Percentiles rank a stretch among this genome's conserved stretches.
Evolutionary conservation across 2,329 filamentous ascomycete genomes (phyloP).

Genomic region (Ascocoryne sarcoides): DNA sequence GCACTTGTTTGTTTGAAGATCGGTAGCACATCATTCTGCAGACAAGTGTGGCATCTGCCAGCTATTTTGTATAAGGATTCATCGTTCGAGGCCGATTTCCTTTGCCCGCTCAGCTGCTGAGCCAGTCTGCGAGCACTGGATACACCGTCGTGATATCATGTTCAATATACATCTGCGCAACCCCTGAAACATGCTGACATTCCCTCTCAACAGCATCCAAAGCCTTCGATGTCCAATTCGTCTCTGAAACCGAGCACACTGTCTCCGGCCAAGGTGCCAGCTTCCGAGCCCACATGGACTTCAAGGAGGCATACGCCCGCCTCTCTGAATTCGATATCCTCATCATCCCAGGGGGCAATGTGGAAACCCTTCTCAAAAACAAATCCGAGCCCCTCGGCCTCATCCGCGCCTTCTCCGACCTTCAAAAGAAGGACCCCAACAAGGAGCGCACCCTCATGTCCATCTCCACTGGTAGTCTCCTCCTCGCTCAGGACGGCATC

Average conservation of each 20-base stretch:
- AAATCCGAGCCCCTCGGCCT: constrained; percentile 61
- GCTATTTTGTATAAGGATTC: too few relatives aligned
- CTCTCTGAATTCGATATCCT: constrained; percentile 59
- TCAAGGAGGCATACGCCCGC: constrained; percentile 66
- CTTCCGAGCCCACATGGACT: constrained; percentile 66
- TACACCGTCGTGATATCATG: not conserved
- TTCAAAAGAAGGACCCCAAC: constrained; percentile 69
- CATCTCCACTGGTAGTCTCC: constrained; percentile 69
- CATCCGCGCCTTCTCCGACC: constrained; percentile 67
- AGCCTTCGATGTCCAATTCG: constrained; percentile 22
- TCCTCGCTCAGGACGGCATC: constrained; percentile 69
- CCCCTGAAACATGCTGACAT: not conserved
- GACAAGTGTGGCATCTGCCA: too few relatives aligned
- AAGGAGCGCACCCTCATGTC: constrained; percentile 76
- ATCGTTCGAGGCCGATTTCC: too few relatives aligned
- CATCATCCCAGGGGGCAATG: constrained; percentile 62
- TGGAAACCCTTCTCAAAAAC: constrained; percentile 53
- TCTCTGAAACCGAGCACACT: constrained; percentile 41
- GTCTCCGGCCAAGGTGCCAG: constrained; percentile 54
- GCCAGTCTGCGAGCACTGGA: too few relatives aligned
- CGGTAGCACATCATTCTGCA: too few relatives aligned
- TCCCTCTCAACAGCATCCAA: constrained; percentile 21
- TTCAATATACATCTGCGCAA: not conserved
- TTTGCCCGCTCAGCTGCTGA: too few relatives aligned
- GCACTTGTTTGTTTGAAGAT: too few relatives aligned